Conservation (phyloP, 2,329 filamentous ascomycete species). For the Myriosclerotinia scirpicola region DNA sequence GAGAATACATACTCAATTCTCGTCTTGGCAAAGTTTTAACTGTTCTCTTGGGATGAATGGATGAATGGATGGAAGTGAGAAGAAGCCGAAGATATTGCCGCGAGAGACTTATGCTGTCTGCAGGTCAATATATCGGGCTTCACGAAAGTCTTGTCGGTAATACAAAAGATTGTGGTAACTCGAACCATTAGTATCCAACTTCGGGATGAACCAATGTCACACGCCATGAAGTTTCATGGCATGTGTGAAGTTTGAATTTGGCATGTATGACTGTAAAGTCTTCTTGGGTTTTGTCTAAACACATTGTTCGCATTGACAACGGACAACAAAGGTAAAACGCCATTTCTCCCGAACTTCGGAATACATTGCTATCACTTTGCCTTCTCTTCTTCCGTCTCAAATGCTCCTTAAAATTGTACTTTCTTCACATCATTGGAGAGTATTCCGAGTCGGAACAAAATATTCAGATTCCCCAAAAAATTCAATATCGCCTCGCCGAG, state of each 20-base stretch:
- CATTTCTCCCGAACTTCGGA: not conserved
- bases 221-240: not conserved
- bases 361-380: not conserved
- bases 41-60: not conserved
- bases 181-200: not conserved
- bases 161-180: not conserved
- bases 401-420: not conserved
- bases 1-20: conserved; percentile 13
- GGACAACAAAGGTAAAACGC: not conserved
- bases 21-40: conserved; percentile 10
- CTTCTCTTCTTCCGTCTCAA: not conserved
- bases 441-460: not conserved
- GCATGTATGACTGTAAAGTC: not conserved
- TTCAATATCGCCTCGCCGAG: not conserved
- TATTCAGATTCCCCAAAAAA: not conserved
- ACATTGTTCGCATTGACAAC: not conserved
- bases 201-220: not conserved
- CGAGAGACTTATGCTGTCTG: not conserved
- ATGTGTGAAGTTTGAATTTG: not conserved
- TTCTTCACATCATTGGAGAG: not conserved
- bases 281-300: not conserved
- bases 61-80: not conserved
- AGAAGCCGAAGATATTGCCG: not conserved
- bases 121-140: not conserved
- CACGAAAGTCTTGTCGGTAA: not conserved